Evolutionary conservation across 345 rosid genomes (phyloP), one percentile per base, ranked within the genome.

Genomic region (Brassica nigra): DNA sequence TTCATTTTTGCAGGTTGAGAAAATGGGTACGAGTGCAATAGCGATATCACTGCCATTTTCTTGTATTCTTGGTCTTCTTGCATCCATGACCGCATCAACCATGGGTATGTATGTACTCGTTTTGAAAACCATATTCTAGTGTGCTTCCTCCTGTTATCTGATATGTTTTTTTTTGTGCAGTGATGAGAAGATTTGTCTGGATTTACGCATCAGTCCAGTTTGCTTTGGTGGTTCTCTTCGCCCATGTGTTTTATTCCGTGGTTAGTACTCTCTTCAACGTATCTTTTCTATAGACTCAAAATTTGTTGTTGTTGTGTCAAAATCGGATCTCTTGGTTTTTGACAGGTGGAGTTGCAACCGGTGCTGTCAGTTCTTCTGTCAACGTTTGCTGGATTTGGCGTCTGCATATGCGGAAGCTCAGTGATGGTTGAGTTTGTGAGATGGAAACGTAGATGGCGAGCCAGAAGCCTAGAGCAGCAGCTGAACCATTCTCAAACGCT

Each of bases 31-130:
- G 0, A 84, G 90, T 39, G 98, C 99, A 44, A 89, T 95, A 54
- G 97, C 96, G 11, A 78, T 95, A 81, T 91, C 99, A 8, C 92
- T 95, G 64, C 98, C 98, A 2, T 95, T 90, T 86, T 85, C 99
- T 68, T 95, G 98, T 73, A 88, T 91, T 30, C 78, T 91, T 59
- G 94, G 99, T 72, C 96, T 95, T 39, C 90, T 92, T 59, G 72
- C 96, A 75, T 90, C 98, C 49, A 87, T 92, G 97, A 87, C 94
- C 52, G 85, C 98, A 10, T 85, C 96, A 49, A 92, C 98, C 64
- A 95, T 95, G 98, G 99, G 99, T 95, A 87, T 4, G 91, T 67
- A 39, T 6, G 23, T 74, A 0, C 9, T 16, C 15, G 4, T 42
- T 42, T 37, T 6, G 14, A 14, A 28, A 30, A 63, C 2, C 20